Evolutionary conservation across 31 red algal genomes (phyloP).

Genomic region (Bonnemaisonia californica): DNA sequence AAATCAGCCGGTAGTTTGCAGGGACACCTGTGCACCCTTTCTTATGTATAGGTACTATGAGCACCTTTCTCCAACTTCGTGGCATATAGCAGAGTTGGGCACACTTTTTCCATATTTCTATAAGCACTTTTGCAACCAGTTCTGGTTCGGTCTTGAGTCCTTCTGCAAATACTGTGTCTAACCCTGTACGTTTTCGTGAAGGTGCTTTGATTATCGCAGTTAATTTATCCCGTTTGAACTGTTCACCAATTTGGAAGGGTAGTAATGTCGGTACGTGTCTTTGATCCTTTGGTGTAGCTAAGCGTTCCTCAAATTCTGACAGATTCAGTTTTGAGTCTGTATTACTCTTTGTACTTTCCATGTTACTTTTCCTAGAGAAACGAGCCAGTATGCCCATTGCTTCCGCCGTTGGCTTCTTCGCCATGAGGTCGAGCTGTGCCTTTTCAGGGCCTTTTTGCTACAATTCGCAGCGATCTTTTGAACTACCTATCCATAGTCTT

Average conservation of each 20-base stretch:
- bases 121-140: background rate
- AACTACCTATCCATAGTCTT: too few species aligned
- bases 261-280: background rate
- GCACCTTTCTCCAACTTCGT: background rate
- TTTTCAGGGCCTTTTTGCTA: background rate
- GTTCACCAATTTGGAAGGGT: background rate
- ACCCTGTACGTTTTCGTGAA: background rate
- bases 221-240: background rate
- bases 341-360: too few species aligned
- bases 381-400: background rate
- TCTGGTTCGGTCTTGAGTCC: background rate
- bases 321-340: background rate
- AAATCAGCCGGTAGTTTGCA: background rate
- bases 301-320: background rate
- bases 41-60: background rate
- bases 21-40: background rate
- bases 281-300: background rate
- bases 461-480: background rate
- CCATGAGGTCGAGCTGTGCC: background rate
- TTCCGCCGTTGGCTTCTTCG: background rate
- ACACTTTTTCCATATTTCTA: background rate
- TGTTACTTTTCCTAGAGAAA: background rate
- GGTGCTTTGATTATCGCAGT: background rate
- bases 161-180: background rate
- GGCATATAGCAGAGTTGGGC: background rate